phyloP scores from a whole-genome alignment of 352 stramenopile genomes.

The Globisporangium abappressorium region DNA sequence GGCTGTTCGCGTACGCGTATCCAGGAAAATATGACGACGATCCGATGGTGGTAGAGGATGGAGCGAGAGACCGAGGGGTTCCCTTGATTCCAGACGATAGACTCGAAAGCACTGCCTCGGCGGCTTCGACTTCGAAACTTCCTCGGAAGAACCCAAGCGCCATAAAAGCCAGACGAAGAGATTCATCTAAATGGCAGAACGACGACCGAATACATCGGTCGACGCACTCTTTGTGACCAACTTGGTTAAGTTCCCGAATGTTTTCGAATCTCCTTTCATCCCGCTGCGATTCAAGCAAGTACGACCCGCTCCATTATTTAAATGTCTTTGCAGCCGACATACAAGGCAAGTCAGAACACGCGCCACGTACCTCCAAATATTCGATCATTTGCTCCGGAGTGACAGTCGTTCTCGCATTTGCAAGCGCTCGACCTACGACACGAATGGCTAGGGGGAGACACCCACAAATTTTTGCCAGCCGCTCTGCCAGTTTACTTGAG shows the following conservation, averaged over 20 bases:
- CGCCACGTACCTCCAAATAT: conserved; percentile 50
- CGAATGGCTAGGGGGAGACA: conserved; percentile 81
- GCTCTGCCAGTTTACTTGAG: conserved; percentile 53
- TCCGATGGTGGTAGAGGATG: conserved; percentile 27
- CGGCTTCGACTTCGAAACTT: conserved; percentile 69
- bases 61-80: conserved; percentile 22
- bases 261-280: conserved; percentile 70
- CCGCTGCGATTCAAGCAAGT: conserved; percentile 24
- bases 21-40: conserved; percentile 47
- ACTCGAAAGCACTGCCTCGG: conserved; percentile 65
- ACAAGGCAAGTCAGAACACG: not conserved
- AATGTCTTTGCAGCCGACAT: not conserved
- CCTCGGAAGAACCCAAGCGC: conserved; percentile 79
- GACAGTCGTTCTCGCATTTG: conserved; percentile 69
- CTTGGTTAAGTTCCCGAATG: conserved; percentile 73
- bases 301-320: not conserved
- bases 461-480: conserved; percentile 68
- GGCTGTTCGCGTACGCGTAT: conserved; percentile 45
- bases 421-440: conserved; percentile 69
- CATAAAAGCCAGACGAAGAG: conserved; percentile 78
- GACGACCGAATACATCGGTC: conserved; percentile 81
- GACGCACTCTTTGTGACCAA: conserved; percentile 72
- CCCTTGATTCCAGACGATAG: conserved; percentile 24
- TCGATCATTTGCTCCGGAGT: conserved; percentile 81
- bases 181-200: conserved; percentile 71